Evolutionary conservation across 2,329 filamentous ascomycete species (phyloP).

Genomic region (Aspergillus sp.): DNA sequence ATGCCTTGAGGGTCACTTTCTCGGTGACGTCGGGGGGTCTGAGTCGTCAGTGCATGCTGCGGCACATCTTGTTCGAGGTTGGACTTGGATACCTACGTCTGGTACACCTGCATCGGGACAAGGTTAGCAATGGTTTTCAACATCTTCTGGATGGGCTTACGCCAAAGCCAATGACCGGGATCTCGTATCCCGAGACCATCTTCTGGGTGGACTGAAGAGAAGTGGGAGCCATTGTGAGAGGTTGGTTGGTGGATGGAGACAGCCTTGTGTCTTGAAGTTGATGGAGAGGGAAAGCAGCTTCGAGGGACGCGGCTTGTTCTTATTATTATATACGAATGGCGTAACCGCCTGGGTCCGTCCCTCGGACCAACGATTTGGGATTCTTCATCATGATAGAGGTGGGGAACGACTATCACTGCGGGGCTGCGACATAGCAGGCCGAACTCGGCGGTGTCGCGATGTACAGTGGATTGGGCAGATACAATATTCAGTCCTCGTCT

Average conservation of each 20-base stretch:
- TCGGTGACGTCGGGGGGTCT: constrained; percentile 59
- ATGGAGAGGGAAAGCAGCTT: background rate
- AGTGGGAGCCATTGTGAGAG: constrained; percentile 18
- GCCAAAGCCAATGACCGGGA: constrained; percentile 42
- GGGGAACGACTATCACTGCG: constrained; percentile 5
- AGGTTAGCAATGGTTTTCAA: background rate
- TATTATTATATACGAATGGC: background rate
- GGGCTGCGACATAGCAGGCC: background rate
- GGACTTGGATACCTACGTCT: constrained; percentile 31
- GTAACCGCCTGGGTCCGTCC: background rate
- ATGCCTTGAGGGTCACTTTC: constrained; percentile 56
- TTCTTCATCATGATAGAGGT: background rate
- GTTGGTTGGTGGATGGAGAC: constrained; percentile 7
- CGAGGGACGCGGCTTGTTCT: background rate
- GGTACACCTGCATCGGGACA: constrained; percentile 31
- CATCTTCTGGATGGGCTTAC: constrained; percentile 28
- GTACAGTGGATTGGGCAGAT: too few relatives aligned
- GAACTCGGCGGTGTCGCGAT: background rate
- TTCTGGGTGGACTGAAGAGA: constrained; percentile 38
- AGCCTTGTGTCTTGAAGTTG: background rate
- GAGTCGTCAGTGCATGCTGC: background rate
- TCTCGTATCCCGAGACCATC: constrained; percentile 40
- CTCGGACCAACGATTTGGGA: background rate
- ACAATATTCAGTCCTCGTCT: too few relatives aligned
- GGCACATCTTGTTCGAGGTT: background rate